A percentile compares a stretch with the other conserved stretches of the same genome.
Conservation (phyloP, 345 rosid genomes). For the Arabidopsis suecica region DNA sequence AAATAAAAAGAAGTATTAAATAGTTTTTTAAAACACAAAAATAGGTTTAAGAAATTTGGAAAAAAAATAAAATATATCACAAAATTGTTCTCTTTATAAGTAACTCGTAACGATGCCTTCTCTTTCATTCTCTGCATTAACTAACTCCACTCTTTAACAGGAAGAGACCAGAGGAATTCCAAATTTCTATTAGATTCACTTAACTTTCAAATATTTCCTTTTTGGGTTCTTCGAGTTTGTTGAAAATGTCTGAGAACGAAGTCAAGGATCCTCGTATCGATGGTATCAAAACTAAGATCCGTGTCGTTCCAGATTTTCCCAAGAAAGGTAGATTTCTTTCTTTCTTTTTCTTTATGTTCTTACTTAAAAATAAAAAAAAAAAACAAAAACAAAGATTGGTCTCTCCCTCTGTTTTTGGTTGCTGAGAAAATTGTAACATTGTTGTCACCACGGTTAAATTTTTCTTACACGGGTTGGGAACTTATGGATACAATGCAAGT, state of each 20-base stretch:
- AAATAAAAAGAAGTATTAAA: background rate
- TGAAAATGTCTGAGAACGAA: conserved; percentile 18
- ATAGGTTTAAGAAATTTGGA: background rate
- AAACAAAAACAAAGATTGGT: background rate
- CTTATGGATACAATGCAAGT: conserved; percentile 2
- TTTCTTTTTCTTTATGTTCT: background rate
- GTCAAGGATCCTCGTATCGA: conserved; percentile 66
- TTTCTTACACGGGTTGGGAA: background rate
- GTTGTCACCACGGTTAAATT: background rate
- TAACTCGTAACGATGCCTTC: background rate
- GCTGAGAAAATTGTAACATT: background rate
- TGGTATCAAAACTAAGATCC: conserved; percentile 74
- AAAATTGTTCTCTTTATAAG: background rate
- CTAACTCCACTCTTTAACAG: background rate
- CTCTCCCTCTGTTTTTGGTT: background rate
- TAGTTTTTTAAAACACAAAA: background rate
- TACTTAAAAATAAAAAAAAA: background rate
- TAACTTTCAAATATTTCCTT: background rate
- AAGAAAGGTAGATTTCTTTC: conserved; percentile 57
- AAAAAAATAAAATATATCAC: background rate
- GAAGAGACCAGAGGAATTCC: background rate
- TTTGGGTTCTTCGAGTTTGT: conserved; percentile 12
- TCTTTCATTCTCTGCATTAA: background rate
- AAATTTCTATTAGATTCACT: background rate
- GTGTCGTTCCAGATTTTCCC: conserved; percentile 88